Evolutionary conservation across 805 yeast species (phyloP).

Genomic region (Teunomyces lycoperdinae): DNA sequence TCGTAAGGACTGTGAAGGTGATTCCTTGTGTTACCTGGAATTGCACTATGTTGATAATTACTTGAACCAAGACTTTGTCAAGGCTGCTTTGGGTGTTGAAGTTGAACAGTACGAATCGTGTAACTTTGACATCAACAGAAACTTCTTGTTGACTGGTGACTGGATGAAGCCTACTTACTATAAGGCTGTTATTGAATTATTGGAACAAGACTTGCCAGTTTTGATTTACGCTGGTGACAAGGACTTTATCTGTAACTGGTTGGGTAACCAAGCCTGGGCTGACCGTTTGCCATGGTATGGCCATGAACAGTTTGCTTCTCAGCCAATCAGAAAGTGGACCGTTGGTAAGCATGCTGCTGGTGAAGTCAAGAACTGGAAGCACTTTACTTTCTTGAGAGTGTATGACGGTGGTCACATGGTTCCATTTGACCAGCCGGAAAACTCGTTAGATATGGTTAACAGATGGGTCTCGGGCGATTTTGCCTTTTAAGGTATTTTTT

Average conservation of each 20-base stretch:
- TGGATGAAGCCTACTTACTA: conserved; percentile 77
- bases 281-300: conserved; percentile 65
- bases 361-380: conserved; percentile 29
- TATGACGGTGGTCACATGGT: conserved; percentile 27
- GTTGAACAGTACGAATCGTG: conserved; percentile 75
- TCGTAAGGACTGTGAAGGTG: conserved; percentile 71
- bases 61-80: conserved; percentile 74
- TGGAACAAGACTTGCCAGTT: conserved; percentile 72
- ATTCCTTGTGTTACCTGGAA: conserved; percentile 72
- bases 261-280: conserved; percentile 86
- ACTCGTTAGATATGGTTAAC: conserved; percentile 22
- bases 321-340: conserved; percentile 43
- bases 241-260: conserved; percentile 90
- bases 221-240: conserved; percentile 93
- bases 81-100: conserved; percentile 85
- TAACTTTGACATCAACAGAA: conserved; percentile 72
- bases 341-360: conserved; percentile 36
- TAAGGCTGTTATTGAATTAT: conserved; percentile 56
- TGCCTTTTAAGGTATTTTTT: background rate
- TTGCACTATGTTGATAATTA: conserved; percentile 72
- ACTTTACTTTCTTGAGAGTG: conserved; percentile 23
- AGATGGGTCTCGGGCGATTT: conserved; percentile 22
- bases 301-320: conserved; percentile 43
- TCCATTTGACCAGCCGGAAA: conserved; percentile 22
- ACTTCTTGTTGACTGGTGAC: conserved; percentile 85